Percentiles rank a stretch among this genome's conserved stretches.
These are phyloP conservation scores for Leucaena leucocephala DNA, from an alignment of 306 rosid species.

Conservation along the genomic window DNA sequence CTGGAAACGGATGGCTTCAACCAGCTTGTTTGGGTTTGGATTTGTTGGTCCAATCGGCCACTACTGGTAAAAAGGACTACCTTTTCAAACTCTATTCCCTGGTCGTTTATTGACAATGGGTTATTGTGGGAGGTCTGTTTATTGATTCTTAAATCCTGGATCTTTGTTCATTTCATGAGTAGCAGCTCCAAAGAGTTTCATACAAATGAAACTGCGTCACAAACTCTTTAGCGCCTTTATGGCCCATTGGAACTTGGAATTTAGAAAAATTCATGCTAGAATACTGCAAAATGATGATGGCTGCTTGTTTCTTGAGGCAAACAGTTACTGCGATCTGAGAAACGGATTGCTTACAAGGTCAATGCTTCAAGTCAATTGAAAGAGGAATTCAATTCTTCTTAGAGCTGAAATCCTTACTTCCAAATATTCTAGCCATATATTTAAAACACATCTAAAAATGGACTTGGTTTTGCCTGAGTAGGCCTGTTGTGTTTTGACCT, in stretches of 20 bases:
- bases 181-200: conserved; percentile 16
- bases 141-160: conserved; percentile 21
- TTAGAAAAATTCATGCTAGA: not conserved
- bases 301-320: conserved; percentile 9
- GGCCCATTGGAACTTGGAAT: conserved; percentile 14
- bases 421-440: conserved; percentile 13
- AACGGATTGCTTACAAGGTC: conserved; percentile 6
- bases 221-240: not conserved
- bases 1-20: conserved; percentile 64
- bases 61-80: conserved; percentile 53
- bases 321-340: conserved; percentile 12
- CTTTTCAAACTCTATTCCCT: conserved; percentile 28
- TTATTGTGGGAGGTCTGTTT: conserved; percentile 20
- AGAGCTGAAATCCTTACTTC: not conserved
- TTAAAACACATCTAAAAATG: not conserved
- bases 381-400: not conserved
- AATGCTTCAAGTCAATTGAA: conserved; percentile 14
- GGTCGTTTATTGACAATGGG: conserved; percentile 26
- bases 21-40: conserved; percentile 63
- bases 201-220: conserved; percentile 13
- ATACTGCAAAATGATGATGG: conserved; percentile 15
- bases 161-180: conserved; percentile 1
- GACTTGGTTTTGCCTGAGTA: not conserved
- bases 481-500: conserved; percentile 6
- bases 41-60: conserved; percentile 74